Base-by-base conservation (phyloP, 805 yeast species). In the Lipomyces oligophaga region DNA sequence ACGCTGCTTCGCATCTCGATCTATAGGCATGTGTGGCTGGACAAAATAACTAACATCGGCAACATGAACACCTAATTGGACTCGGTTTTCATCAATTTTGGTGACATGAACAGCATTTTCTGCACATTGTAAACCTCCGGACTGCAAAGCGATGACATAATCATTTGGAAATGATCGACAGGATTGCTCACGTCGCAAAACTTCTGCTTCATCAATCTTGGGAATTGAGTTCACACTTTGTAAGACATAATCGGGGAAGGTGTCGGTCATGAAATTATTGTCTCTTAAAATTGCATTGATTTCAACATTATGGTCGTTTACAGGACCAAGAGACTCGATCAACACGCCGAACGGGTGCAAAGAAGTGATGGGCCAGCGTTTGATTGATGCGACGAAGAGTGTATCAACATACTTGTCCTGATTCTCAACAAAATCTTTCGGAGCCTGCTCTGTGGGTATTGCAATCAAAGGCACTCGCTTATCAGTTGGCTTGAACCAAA, bases 361-460 rank as follows among this genome's bases (percentile, higher is more conserved):
- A 0, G 97, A 90, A 7, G 98, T 93, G 66, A 93, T 93, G 62
- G 98, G 98, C 98, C 98, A 93, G 67, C 98, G 82, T 66, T 93
- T 93, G 61, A 93, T 90, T 1, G 95, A 84, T 0, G 97, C 97
- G 52, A 93, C 90, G 63, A 90, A 93, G 41, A 89, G 69, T 59
- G 82, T 85, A 62, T 85, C 79, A 0, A 85, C 74, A 60, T 93
- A 93, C 41, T 74, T 75, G 46, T 85, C 94, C 56, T 88, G 95
- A 58, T 87, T 88, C 58, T 88, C 96, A 34, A 93, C 89, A 67
- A 93, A 90, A 65, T 90, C 97, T 49, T 76, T 78, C 27, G 98
- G 98, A 0, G 96, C 98, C 66, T 93, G 96, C 61, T 93, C 98
- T 1, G 97, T 93, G 32, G 98, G 98, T 55, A 93, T 93, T 13